Evolutionary conservation across 2,329 filamentous ascomycete species (phyloP).

Genomic region (Ophiostoma sp.): DNA sequence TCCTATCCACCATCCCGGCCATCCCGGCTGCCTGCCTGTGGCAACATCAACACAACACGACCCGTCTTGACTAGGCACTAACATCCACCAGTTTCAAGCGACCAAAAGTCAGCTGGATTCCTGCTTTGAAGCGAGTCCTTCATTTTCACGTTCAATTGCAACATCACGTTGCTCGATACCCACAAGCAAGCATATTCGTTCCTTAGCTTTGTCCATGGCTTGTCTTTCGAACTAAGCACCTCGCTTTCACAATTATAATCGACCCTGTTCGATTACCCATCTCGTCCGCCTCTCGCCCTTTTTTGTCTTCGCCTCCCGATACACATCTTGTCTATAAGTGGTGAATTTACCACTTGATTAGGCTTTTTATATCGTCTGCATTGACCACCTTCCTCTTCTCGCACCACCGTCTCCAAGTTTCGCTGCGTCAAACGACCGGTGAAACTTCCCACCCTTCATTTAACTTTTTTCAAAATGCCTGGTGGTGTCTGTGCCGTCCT

Average conservation of each 20-base stretch:
- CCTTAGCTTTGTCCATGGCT: constrained; percentile 34
- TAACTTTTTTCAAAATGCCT: constrained; percentile 47
- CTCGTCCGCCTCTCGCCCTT: constrained; percentile 26
- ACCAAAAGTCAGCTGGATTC: constrained; percentile 12
- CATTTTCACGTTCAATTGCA: not conserved
- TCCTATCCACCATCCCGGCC: not conserved
- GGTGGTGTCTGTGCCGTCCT: constrained; percentile 90
- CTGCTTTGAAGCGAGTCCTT: not conserved
- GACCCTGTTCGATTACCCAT: constrained; percentile 32
- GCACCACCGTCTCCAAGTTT: constrained; percentile 14
- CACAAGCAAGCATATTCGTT: not conserved
- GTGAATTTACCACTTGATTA: not conserved
- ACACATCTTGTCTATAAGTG: not conserved
- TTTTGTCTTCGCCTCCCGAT: not conserved
- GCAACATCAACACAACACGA: constrained; percentile 1
- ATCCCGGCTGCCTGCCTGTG: not conserved
- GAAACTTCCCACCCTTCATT: constrained; percentile 30
- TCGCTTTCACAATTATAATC: constrained; percentile 23
- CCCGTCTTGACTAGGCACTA: not conserved
- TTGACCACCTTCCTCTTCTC: not conserved
- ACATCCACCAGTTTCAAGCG: not conserved
- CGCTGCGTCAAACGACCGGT: constrained; percentile 15
- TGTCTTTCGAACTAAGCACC: constrained; percentile 27
- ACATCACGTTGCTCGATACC: not conserved
- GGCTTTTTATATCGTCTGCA: not conserved